Conservation (phyloP, 768 basidiomycete genomes). For the Leccinellum albellum region DNA sequence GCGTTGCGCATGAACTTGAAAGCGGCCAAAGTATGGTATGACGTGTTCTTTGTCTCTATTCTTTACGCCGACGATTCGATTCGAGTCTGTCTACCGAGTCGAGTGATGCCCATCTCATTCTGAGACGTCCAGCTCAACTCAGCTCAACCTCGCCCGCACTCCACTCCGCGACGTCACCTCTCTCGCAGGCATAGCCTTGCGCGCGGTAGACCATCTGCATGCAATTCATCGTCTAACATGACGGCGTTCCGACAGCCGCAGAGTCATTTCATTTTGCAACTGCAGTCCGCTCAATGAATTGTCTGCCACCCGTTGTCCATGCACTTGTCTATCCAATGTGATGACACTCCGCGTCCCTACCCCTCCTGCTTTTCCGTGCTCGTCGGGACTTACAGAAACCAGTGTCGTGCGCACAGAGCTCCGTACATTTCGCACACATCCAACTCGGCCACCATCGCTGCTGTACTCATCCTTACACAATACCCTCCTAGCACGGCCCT, state of each 20-base stretch:
- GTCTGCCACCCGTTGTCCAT: constrained; percentile 29
- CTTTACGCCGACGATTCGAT: neutral
- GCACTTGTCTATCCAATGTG: constrained; percentile 16
- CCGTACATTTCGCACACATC: constrained; percentile 1
- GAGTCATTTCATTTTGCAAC: constrained; percentile 25
- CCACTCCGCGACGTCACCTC: constrained; percentile 9
- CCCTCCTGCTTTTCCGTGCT: constrained; percentile 13
- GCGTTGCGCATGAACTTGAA: constrained; percentile 47
- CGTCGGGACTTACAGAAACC: constrained; percentile 14
- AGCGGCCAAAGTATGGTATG: constrained; percentile 34
- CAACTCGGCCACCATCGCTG: neutral
- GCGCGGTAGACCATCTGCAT: constrained; percentile 12
- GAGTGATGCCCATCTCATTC: constrained; percentile 21
- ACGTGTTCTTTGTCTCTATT: neutral
- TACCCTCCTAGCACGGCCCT: neutral
- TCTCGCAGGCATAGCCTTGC: constrained; percentile 7
- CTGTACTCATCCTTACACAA: neutral
- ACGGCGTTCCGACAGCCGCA: constrained; percentile 25
- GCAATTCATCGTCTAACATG: constrained; percentile 21
- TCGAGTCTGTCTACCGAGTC: constrained; percentile 39
- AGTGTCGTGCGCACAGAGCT: constrained; percentile 1
- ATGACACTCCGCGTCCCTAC: constrained; percentile 6
- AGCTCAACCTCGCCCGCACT: constrained; percentile 1
- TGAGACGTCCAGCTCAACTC: neutral
- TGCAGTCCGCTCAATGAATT: constrained; percentile 25